These are phyloP conservation scores for Delonix regia DNA, from an alignment of 306 rosid species.

Conservation along the genomic window DNA sequence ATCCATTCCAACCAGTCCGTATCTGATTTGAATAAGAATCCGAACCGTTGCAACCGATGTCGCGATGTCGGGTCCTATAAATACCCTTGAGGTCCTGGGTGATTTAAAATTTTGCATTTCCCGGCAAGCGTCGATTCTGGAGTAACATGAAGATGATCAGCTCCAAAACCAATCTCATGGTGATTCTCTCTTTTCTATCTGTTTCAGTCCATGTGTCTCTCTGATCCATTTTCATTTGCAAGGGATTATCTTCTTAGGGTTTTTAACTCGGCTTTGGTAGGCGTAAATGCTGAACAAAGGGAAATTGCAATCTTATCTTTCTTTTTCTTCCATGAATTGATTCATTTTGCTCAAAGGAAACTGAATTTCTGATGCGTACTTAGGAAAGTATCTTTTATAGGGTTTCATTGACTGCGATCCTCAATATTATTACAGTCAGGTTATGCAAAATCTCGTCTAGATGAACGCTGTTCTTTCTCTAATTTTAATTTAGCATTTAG, in stretches of 20 bases:
- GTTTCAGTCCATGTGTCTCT: neutral
- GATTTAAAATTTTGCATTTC: conserved; percentile 35
- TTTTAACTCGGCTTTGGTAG: neutral
- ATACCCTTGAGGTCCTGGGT: neutral
- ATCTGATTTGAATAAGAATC: neutral
- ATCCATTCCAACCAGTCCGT: neutral
- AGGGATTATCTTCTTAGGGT: conserved; percentile 16
- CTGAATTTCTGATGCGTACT: neutral
- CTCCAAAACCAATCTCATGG: conserved; percentile 38
- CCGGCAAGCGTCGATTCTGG: conserved; percentile 42
- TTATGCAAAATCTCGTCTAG: neutral
- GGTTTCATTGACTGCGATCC: conserved; percentile 28
- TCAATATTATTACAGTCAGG: neutral
- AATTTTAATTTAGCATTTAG: neutral
- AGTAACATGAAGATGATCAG: conserved; percentile 32
- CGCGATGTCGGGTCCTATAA: neutral
- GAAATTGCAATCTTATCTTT: neutral
- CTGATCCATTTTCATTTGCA: neutral
- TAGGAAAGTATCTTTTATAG: conserved; percentile 18
- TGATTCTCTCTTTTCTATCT: conserved; percentile 37
- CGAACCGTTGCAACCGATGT: neutral
- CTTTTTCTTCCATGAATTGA: neutral
- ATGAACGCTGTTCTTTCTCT: neutral
- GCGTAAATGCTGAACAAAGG: neutral
- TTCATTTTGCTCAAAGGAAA: neutral